Evolutionary conservation across 805 yeast species (phyloP).

Genomic region (Candida arabinofermentans): DNA sequence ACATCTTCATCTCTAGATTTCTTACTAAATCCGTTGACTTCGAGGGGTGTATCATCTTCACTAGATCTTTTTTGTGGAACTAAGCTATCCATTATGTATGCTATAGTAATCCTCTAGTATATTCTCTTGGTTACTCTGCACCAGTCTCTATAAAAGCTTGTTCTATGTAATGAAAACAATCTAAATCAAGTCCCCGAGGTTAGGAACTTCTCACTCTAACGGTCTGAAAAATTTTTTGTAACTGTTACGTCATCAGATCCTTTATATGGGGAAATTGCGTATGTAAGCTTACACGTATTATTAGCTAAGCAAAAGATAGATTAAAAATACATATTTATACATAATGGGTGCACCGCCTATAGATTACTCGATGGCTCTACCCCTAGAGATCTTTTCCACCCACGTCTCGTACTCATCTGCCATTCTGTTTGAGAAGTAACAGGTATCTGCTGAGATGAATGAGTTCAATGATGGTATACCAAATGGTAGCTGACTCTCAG

Average conservation of each 20-base stretch:
- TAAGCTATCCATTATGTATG: conserved; percentile 1
- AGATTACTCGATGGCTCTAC: conserved; percentile 1
- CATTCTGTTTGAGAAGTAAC: conserved; percentile 29
- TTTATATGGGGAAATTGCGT: background rate
- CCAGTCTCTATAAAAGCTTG: too few relatives aligned
- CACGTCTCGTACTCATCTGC: conserved; percentile 32
- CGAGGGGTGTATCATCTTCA: conserved; percentile 1
- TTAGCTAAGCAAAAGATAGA: background rate
- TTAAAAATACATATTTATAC: background rate
- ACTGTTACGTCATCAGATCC: background rate
- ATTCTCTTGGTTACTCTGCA: too few relatives aligned
- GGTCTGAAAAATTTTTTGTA: conserved; percentile 1
- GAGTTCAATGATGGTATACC: conserved; percentile 22
- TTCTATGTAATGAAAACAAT: too few relatives aligned
- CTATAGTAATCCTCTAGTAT: background rate
- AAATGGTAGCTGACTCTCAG: conserved; percentile 30
- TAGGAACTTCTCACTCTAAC: background rate
- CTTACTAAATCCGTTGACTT: conserved; percentile 1
- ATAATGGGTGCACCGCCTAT: background rate
- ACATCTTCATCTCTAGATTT: conserved; percentile 7
- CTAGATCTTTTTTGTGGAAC: conserved; percentile 11
- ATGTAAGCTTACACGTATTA: background rate
- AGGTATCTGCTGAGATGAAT: conserved; percentile 16
- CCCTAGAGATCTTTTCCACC: conserved; percentile 28
- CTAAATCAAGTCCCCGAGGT: too few relatives aligned